Conservation (phyloP, 2,329 filamentous ascomycete species). For the Alternaria ethzedia region DNA sequence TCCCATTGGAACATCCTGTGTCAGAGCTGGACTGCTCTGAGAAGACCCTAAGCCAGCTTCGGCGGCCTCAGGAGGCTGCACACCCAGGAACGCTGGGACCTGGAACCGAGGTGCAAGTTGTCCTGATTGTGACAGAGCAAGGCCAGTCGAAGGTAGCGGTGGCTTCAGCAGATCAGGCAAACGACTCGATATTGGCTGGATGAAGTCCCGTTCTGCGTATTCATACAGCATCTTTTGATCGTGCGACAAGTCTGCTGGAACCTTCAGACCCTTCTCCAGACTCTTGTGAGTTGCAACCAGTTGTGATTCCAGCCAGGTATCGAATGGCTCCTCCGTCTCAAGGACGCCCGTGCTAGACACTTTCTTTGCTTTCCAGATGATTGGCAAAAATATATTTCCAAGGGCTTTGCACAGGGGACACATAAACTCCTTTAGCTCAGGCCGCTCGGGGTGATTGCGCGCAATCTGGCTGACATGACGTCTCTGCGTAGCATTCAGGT, state of each 20-base stretch:
- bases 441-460: constrained; percentile 86
- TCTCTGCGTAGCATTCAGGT: constrained; percentile 81
- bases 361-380: constrained; percentile 93
- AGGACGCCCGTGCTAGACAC: constrained; percentile 81
- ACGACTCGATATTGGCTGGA: constrained; percentile 56
- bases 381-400: constrained; percentile 91
- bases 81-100: constrained; percentile 38
- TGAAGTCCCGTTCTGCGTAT: constrained; percentile 59
- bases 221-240: constrained; percentile 59
- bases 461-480: constrained; percentile 93
- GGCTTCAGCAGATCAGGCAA: constrained; percentile 45
- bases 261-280: constrained; percentile 39
- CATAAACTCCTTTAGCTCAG: constrained; percentile 84
- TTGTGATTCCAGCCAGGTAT: constrained; percentile 70
- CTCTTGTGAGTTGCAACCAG: constrained; percentile 59
- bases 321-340: constrained; percentile 64
- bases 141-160: constrained; percentile 21
- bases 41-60: constrained; percentile 30
- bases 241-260: constrained; percentile 33
- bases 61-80: constrained; percentile 30
- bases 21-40: constrained; percentile 24
- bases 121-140: constrained; percentile 10
- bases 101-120: constrained; percentile 32
- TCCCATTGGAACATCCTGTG: constrained; percentile 38
- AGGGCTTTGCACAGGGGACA: constrained; percentile 96